Conservation (phyloP, 768 basidiomycete genomes). For the Boletus rubroflammeus region DNA sequence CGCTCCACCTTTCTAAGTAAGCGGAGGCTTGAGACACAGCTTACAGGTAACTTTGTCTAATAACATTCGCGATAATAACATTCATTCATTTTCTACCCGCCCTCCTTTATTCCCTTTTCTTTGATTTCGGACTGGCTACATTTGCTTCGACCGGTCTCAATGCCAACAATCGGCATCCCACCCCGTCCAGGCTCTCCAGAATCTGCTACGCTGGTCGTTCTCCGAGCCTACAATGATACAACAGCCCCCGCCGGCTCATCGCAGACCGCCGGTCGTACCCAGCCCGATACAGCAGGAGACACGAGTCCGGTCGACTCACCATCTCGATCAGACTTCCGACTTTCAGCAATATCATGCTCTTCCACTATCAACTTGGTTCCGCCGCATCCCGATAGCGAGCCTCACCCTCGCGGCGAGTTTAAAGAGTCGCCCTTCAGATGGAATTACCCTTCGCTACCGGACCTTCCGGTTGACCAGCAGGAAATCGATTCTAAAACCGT, state of each 20-base stretch:
- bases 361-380: constrained; percentile 25
- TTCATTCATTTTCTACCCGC: constrained; percentile 20
- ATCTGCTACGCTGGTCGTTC: constrained; percentile 30
- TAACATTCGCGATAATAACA: constrained; percentile 1
- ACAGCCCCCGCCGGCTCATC: neutral
- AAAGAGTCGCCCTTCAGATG: constrained; percentile 31
- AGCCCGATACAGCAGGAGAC: constrained; percentile 1
- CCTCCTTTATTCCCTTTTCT: constrained; percentile 1
- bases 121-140: constrained; percentile 4
- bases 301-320: constrained; percentile 10
- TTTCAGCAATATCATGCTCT: constrained; percentile 23
- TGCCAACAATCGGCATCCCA: constrained; percentile 10
- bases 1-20: constrained; percentile 18
- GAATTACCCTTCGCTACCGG: constrained; percentile 25
- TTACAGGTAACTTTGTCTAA: neutral
- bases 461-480: constrained; percentile 13
- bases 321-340: constrained; percentile 20
- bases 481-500: neutral
- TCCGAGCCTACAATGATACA: constrained; percentile 22
- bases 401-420: constrained; percentile 17
- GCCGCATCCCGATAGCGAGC: constrained; percentile 7
- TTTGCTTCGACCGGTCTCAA: constrained; percentile 3
- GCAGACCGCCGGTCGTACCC: neutral
- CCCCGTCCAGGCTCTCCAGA: constrained; percentile 21
- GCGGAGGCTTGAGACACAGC: constrained; percentile 3